Conservation (phyloP, 305 asterid genomes). For the Striga hermonthica region DNA sequence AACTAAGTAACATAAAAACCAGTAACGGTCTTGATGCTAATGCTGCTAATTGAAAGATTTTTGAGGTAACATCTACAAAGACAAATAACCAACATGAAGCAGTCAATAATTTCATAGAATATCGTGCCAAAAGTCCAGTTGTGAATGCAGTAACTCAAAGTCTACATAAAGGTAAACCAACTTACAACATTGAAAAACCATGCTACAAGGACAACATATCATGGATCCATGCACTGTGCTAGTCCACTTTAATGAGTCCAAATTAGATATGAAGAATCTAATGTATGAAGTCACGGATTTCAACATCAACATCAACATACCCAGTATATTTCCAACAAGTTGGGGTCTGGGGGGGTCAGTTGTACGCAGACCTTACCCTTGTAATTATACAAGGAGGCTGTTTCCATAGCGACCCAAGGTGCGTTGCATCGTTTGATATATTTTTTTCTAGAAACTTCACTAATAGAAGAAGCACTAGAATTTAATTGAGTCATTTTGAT, state of each 20-base stretch:
- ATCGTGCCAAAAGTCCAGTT: neutral
- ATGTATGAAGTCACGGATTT: too few relatives aligned
- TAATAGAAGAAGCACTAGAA: too few relatives aligned
- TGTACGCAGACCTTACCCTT: too few relatives aligned
- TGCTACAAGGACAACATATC: slow-evolving; percentile 8
- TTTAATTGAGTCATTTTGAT: too few relatives aligned
- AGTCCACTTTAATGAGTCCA: slow-evolving; percentile 11
- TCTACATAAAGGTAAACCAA: slow-evolving; percentile 5
- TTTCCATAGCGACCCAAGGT: too few relatives aligned
- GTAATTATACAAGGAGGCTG: too few relatives aligned
- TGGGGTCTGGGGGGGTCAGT: too few relatives aligned
- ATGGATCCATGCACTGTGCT: slow-evolving; percentile 13
- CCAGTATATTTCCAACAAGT: too few relatives aligned
- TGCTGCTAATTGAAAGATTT: neutral
- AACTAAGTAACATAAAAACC: slow-evolving; percentile 13
- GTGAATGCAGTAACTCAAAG: slow-evolving; percentile 3
- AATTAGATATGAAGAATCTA: neutral
- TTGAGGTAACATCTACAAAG: slow-evolving; percentile 2
- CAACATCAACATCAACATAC: too few relatives aligned
- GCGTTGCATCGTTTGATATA: too few relatives aligned
- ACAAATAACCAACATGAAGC: slow-evolving; percentile 11
- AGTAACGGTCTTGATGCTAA: neutral
- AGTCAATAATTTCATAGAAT: neutral
- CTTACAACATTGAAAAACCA: neutral
- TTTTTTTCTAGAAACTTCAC: too few relatives aligned